Evolutionary conservation across 192 early-diverging fungal species (phyloP).

Genomic region (Polychytrium aggregatum): DNA sequence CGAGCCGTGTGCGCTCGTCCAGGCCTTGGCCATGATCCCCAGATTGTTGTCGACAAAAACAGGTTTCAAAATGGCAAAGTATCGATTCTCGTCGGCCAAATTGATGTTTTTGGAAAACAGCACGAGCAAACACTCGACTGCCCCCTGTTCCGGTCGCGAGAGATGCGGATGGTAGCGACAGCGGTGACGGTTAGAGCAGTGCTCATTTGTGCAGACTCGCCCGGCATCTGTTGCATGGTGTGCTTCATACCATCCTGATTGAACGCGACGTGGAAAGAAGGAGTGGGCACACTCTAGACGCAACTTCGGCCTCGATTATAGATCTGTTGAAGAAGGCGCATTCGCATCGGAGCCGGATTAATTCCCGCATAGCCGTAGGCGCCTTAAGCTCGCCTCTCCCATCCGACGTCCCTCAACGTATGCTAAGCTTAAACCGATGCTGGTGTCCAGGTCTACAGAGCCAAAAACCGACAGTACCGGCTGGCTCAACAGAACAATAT

Average conservation of each 20-base stretch:
- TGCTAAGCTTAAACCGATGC: too few species aligned
- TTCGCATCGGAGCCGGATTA: too few species aligned
- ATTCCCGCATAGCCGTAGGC: too few species aligned
- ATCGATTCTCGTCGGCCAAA: slow-evolving; percentile 2
- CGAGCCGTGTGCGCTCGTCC: slow-evolving; percentile 3
- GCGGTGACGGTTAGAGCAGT: too few species aligned
- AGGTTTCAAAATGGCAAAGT: slow-evolving; percentile 6
- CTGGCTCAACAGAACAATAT: neutral
- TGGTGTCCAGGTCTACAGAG: too few species aligned
- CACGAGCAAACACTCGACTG: slow-evolving; percentile 37
- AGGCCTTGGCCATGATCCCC: slow-evolving; percentile 4
- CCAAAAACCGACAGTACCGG: too few species aligned
- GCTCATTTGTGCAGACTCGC: too few species aligned
- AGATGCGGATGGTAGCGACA: too few species aligned
- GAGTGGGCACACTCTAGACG: slow-evolving; percentile 11
- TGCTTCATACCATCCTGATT: slow-evolving; percentile 9
- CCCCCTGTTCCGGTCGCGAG: slow-evolving; percentile 29
- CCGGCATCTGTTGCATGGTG: too few species aligned
- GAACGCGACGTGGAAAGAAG: slow-evolving; percentile 11
- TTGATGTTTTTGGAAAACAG: slow-evolving; percentile 14
- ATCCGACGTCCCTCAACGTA: too few species aligned
- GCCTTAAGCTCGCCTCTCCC: too few species aligned
- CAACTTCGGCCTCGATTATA: slow-evolving; percentile 13
- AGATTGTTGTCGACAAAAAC: slow-evolving; percentile 3
- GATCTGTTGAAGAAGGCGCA: slow-evolving; percentile 10